Evolutionary conservation across 1,284 basidiomycete species (phyloP), one percentile per base, ranked within the genome.

Genomic region (Cryptococcus sp.): DNA sequence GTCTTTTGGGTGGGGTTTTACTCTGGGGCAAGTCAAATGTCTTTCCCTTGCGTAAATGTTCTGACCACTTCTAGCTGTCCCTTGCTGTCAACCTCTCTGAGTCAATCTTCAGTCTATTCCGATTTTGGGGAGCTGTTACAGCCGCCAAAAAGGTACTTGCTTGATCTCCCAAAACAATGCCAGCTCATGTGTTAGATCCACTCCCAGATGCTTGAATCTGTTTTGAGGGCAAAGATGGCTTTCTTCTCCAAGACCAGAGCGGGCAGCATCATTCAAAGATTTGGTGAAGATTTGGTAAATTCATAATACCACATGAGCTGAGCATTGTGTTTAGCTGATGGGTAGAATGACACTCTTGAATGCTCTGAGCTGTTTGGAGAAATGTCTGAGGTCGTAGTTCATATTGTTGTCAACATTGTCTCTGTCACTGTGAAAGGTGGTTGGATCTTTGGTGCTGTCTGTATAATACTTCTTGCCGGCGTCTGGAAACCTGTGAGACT

Each of bases 221-320:
- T 65, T 11, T 42, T 67, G 1, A 48, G 57, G 12, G 58, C 65
- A 1, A 62, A 59, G 34, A 60, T 63, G 61, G 12, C 33, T 2
- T 67, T 67, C 52, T 67, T 62, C 50, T 52, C 63, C 5, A 55
- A 56, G 45, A 67, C 61, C 4, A 32, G 59, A 36, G 62, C 58
- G 1, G 65, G 65, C 7, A 62, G 61, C 2, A 64, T 67, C 43
- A 49, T 67, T 4, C 65, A 67, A 42, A 51, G 65, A 21, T 65
- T 67, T 28, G 60, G 63, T 0, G 43, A 43, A 40, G 63, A 67
- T 40, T 47, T 67, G 32, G 64, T 66, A 12, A 50, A 2, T 3
- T 10, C 24, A 5, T n/a, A 11, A 36, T 12, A n/a, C n/a, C n/a
- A n/a, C n/a, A n/a, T n/a, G n/a, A n/a, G n/a, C n/a, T n/a, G n/a